These are phyloP conservation scores for Ganoderma sinense DNA, from an alignment of 1,284 basidiomycete genomes.

Conservation along the genomic window DNA sequence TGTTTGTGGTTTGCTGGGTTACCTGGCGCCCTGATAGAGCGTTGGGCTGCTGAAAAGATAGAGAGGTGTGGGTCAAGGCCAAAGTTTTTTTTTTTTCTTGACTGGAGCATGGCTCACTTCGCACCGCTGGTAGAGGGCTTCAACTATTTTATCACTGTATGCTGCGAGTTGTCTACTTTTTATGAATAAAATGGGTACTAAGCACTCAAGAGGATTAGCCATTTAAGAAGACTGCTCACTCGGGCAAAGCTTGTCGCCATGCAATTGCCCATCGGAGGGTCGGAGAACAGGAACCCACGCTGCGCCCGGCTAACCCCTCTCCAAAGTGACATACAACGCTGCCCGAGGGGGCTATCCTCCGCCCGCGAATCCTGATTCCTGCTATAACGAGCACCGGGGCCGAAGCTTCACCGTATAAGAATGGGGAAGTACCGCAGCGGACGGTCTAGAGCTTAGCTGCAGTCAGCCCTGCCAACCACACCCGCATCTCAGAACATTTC, in stretches of 20 bases:
- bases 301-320: background rate
- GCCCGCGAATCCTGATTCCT: background rate
- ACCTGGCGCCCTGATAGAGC: too few species aligned
- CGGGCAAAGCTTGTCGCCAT: background rate
- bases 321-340: background rate
- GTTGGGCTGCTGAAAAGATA: too few species aligned
- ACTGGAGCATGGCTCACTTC: too few species aligned
- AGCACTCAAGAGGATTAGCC: background rate
- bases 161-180: background rate
- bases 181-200: background rate
- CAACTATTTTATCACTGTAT: background rate
- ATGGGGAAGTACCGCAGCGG: background rate
- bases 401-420: background rate
- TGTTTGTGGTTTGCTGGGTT: too few species aligned
- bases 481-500: background rate
- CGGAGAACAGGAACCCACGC: background rate
- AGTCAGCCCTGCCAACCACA: background rate
- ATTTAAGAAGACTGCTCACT: background rate
- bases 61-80: too few species aligned
- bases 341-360: background rate
- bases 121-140: too few species aligned
- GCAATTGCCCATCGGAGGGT: background rate
- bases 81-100: too few species aligned
- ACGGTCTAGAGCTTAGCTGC: background rate
- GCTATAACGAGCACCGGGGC: background rate